phyloP scores from a whole-genome alignment of 2,329 filamentous ascomycete species.

The Paecilomyces formosus region DNA sequence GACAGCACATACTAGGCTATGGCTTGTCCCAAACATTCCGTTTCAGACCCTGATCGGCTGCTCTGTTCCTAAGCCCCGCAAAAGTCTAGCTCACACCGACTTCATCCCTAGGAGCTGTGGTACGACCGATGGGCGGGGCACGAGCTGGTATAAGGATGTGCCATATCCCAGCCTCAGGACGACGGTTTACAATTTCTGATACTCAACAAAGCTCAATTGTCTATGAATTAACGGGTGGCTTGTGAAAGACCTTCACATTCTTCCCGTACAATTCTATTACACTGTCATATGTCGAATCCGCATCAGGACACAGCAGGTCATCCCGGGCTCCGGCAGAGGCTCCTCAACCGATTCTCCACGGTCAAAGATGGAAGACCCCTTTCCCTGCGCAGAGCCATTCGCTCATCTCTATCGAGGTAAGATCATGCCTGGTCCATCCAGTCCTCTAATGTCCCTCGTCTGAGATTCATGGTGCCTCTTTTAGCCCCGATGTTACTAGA shows the following conservation, averaged over 20 bases:
- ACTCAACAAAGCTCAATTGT: not conserved
- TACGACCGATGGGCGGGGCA: not conserved
- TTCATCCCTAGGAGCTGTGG: not conserved
- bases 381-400: not conserved
- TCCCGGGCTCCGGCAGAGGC: conserved; percentile 4
- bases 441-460: not conserved
- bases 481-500: not conserved
- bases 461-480: not conserved
- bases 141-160: not conserved
- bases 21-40: not conserved
- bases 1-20: not conserved
- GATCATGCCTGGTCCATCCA: not conserved
- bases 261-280: not conserved
- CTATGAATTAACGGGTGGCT: not conserved
- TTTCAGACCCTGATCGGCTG: not conserved
- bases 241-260: not conserved
- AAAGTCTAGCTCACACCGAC: not conserved
- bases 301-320: conserved; percentile 1
- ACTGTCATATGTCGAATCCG: conserved; percentile 8
- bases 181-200: not conserved
- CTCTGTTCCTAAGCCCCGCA: not conserved
- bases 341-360: conserved; percentile 4
- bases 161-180: not conserved
- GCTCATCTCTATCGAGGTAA: conserved; percentile 3
- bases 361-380: conserved; percentile 1